Evolutionary conservation across 1,139 yeast genomes (phyloP).

Genomic region (Pichia sp.): DNA sequence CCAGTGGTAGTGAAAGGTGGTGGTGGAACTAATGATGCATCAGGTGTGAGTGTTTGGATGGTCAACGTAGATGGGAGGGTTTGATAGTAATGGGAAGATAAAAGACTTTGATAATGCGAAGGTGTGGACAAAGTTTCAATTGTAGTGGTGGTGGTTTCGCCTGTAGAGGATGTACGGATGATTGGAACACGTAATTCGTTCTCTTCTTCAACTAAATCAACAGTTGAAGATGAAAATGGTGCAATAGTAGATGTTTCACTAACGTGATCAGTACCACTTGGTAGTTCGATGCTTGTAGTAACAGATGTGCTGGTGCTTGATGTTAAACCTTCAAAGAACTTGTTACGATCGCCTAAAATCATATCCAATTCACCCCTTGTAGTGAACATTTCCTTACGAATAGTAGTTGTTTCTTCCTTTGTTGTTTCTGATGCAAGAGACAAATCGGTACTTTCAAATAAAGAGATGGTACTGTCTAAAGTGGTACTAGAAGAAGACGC

Average conservation of each 20-base stretch:
- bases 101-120: too few relatives aligned
- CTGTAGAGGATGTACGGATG: too few relatives aligned
- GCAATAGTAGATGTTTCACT: neutral
- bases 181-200: too few relatives aligned
- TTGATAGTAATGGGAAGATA: slow-evolving; percentile 21
- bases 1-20: neutral
- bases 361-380: slow-evolving; percentile 6
- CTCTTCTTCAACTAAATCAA: too few relatives aligned
- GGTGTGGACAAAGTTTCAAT: slow-evolving; percentile 12
- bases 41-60: neutral
- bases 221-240: too few relatives aligned
- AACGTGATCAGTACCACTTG: neutral
- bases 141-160: too few relatives aligned
- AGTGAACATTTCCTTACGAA: neutral
- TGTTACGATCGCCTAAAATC: slow-evolving; percentile 10
- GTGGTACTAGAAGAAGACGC: too few relatives aligned
- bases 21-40: neutral
- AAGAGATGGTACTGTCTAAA: too few relatives aligned
- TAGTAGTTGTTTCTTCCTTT: neutral
- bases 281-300: too few relatives aligned
- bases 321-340: neutral
- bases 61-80: neutral
- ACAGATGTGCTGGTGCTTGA: neutral
- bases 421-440: neutral
- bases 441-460: too few relatives aligned